Percentiles rank a stretch among this genome's conserved stretches.
Conservation (phyloP, 2,329 filamentous ascomycete species). For the Piedraia hortae region DNA sequence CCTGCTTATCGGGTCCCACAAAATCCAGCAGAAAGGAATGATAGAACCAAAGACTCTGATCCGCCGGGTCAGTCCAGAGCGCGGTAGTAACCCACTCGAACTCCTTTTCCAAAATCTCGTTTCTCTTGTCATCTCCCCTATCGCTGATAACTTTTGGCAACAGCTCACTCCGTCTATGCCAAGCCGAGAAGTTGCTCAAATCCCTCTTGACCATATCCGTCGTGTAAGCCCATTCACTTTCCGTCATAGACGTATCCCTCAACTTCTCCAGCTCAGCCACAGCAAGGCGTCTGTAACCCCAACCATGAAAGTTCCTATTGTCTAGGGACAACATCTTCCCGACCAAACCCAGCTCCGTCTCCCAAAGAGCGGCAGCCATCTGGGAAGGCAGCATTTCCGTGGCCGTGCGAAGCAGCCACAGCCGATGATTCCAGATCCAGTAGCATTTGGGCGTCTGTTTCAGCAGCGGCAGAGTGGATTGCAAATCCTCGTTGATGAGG, state of each 20-base stretch:
- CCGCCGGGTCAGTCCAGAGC: slow-evolving; percentile 69
- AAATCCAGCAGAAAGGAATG: slow-evolving; percentile 65
- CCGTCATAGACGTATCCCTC: slow-evolving; percentile 26
- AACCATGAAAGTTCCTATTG: slow-evolving; percentile 83
- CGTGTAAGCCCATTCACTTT: slow-evolving; percentile 70
- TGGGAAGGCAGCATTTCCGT: slow-evolving; percentile 31
- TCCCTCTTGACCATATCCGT: slow-evolving; percentile 64
- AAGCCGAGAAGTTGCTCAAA: slow-evolving; percentile 87
- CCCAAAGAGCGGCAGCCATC: slow-evolving; percentile 42
- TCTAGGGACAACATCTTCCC: slow-evolving; percentile 73
- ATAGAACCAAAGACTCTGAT: slow-evolving; percentile 94
- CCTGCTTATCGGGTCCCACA: slow-evolving; percentile 25
- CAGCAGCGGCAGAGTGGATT: slow-evolving; percentile 61
- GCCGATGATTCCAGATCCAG: slow-evolving; percentile 94
- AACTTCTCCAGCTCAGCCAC: slow-evolving; percentile 45
- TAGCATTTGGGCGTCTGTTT: slow-evolving; percentile 86
- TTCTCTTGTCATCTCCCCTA: slow-evolving; percentile 34
- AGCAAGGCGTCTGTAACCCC: slow-evolving; percentile 66
- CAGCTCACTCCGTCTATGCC: slow-evolving; percentile 71
- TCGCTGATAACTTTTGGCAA: slow-evolving; percentile 52
- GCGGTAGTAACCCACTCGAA: slow-evolving; percentile 48
- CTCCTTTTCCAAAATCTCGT: slow-evolving; percentile 48
- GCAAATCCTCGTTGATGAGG: slow-evolving; percentile 43
- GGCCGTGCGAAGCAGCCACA: slow-evolving; percentile 55
- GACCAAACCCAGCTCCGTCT: slow-evolving; percentile 55